A percentile compares a stretch with the other conserved stretches of the same genome.
Evolutionary conservation across 306 rosid genomes (phyloP).

Genomic region (Bauhinia variegata): DNA sequence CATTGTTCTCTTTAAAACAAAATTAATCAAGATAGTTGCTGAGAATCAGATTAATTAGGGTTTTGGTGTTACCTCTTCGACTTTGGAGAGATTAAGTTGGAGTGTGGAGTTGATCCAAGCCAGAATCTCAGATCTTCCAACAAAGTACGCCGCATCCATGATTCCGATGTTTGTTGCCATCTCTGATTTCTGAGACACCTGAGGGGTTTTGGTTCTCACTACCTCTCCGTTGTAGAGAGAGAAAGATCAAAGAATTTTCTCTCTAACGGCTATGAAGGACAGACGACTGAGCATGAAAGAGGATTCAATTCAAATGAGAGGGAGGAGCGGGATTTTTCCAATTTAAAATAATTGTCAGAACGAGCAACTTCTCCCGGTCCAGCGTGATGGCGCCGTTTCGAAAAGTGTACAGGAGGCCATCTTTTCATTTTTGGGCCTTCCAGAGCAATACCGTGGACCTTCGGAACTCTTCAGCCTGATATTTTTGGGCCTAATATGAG

Average conservation of each 20-base stretch:
- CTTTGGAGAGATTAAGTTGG: constrained; percentile 85
- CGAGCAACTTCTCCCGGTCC: neutral
- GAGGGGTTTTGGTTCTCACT: neutral
- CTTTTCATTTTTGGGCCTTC: constrained; percentile 39
- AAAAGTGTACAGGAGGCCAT: constrained; percentile 17
- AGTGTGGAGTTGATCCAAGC: constrained; percentile 94
- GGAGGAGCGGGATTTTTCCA: constrained; percentile 9
- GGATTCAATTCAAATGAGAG: constrained; percentile 3
- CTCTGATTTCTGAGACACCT: neutral
- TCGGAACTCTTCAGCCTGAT: no score
- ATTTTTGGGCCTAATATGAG: no score
- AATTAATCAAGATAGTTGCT: neutral
- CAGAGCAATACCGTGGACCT: no score
- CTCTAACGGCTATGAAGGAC: neutral
- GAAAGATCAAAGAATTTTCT: no score
- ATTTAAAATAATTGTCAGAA: neutral
- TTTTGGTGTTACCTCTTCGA: constrained; percentile 52
- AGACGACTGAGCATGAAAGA: no score
- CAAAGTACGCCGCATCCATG: constrained; percentile 96
- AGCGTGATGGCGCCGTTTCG: no score
- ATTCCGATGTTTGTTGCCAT: constrained; percentile 61
- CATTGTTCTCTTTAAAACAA: constrained; percentile 2
- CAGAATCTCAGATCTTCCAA: constrained; percentile 90
- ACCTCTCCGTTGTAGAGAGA: neutral
- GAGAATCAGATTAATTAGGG: neutral